A percentile compares a stretch with the other conserved stretches of the same genome.
phyloP scores from a whole-genome alignment of 164 flowering plant genomes.

The Umbilicus rupestris region DNA sequence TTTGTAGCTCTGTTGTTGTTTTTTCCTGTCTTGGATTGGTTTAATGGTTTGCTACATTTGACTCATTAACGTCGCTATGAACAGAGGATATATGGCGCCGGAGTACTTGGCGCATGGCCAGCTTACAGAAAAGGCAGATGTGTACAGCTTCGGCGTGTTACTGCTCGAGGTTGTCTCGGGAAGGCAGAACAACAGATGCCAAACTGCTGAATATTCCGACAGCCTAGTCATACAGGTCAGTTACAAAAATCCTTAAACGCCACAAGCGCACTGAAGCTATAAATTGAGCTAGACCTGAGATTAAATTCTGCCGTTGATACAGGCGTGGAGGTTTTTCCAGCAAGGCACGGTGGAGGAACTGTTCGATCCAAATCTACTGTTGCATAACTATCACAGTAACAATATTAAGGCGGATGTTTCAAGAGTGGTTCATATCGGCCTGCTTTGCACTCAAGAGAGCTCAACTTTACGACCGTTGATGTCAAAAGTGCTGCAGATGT shows the following conservation, averaged over 20 bases:
- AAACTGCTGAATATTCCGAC: slow-evolving; percentile 17
- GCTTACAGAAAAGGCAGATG: slow-evolving; percentile 65
- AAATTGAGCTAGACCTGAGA: background rate
- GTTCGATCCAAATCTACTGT: slow-evolving; percentile 41
- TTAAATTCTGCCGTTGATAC: background rate
- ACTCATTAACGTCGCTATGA: background rate
- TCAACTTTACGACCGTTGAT: slow-evolving; percentile 63
- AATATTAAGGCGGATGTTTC: slow-evolving; percentile 40
- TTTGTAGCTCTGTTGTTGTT: too few relatives aligned
- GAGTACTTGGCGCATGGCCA: slow-evolving; percentile 53
- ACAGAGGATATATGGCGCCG: slow-evolving; percentile 69
- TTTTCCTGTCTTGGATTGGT: too few relatives aligned
- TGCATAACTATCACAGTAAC: slow-evolving; percentile 15
- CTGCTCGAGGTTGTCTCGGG: slow-evolving; percentile 47
- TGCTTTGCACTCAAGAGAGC: slow-evolving; percentile 74
- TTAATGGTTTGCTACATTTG: background rate
- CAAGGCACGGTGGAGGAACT: slow-evolving; percentile 34
- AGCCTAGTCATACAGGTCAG: background rate
- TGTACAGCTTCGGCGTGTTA: slow-evolving; percentile 66
- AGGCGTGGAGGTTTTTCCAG: slow-evolving; percentile 60
- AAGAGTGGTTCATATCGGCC: slow-evolving; percentile 52
- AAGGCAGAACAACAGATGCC: slow-evolving; percentile 31
- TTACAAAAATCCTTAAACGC: background rate
- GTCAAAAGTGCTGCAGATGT: slow-evolving; percentile 63
- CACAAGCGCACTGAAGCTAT: background rate